These are phyloP conservation scores for Ceratocystis eucalypticola DNA, from an alignment of 2,329 filamentous ascomycete genomes.

Conservation along the genomic window DNA sequence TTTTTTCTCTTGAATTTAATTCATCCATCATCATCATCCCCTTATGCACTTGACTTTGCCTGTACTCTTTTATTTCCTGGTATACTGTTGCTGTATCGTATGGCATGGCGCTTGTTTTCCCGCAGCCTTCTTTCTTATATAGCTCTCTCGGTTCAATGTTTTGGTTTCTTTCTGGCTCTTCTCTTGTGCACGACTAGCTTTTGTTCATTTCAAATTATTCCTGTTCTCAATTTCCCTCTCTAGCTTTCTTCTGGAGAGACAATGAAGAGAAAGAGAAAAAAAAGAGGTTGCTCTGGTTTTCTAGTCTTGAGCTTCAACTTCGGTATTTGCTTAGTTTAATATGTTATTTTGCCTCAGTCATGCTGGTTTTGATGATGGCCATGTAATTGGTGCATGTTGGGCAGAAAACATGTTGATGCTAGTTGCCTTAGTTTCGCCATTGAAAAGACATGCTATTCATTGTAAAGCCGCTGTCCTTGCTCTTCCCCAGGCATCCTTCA, in stretches of 20 bases:
- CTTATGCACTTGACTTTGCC: slow-evolving; percentile 2
- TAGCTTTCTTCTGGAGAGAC: no score
- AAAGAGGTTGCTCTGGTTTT: no score
- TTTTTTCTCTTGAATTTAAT: slow-evolving; percentile 4
- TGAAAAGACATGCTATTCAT: no score
- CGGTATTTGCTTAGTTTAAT: neutral
- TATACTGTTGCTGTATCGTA: neutral
- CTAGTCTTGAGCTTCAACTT: neutral
- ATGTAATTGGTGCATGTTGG: no score
- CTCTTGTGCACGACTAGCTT: neutral
- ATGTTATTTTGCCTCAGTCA: neutral
- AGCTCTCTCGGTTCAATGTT: neutral
- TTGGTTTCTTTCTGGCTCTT: neutral
- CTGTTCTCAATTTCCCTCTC: no score
- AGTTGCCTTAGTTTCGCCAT: no score
- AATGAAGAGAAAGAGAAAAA: no score
- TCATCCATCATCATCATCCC: neutral
- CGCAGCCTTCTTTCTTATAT: neutral
- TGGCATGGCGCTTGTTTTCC: neutral
- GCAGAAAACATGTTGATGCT: no score
- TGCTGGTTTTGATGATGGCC: neutral
- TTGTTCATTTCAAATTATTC: no score
- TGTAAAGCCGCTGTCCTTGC: neutral
- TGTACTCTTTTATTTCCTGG: neutral
- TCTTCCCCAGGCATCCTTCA: neutral